Percentiles rank a stretch among this genome's conserved stretches.
phyloP scores from a whole-genome alignment of 257 asterid species.

The Gardenia jasminoides region DNA sequence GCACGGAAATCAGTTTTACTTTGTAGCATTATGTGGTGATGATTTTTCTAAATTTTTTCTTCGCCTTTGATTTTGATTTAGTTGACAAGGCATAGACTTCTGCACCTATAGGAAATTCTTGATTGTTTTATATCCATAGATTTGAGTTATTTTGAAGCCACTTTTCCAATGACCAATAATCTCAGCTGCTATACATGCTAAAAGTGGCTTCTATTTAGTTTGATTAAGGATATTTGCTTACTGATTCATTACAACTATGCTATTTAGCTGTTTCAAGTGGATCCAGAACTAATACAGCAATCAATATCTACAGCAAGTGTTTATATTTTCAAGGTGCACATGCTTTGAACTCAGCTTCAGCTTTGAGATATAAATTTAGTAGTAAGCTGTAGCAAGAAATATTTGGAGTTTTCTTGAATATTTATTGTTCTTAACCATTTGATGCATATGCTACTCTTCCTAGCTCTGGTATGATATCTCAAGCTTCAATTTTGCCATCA shows the following conservation, averaged over 20 bases:
- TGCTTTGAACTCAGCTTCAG: neutral
- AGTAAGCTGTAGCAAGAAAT: neutral
- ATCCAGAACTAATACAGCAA: neutral
- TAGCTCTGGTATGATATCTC: neutral
- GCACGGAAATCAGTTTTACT: constrained; percentile 25
- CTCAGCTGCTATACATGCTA: neutral
- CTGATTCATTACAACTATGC: neutral
- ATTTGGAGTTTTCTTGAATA: neutral
- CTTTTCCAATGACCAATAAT: constrained; percentile 17
- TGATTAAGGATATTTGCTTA: neutral
- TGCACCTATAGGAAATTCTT: constrained; percentile 50
- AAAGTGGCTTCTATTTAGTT: neutral
- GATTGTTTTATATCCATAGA: constrained; percentile 29
- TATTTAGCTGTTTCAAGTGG: neutral
- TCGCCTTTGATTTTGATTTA: constrained; percentile 23
- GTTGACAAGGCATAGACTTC: constrained; percentile 32
- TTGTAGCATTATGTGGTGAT: constrained; percentile 38
- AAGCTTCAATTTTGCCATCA: neutral
- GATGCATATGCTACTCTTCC: neutral
- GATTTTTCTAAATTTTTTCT: constrained; percentile 12
- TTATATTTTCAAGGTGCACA: neutral
- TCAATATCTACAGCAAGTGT: neutral
- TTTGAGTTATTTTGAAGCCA: constrained; percentile 25
- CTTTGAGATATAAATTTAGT: neutral
- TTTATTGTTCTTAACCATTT: neutral